Evolutionary conservation across 2,329 filamentous ascomycete species (phyloP), one percentile per base, ranked within the genome.

Genomic region (Fusarium sp.): DNA sequence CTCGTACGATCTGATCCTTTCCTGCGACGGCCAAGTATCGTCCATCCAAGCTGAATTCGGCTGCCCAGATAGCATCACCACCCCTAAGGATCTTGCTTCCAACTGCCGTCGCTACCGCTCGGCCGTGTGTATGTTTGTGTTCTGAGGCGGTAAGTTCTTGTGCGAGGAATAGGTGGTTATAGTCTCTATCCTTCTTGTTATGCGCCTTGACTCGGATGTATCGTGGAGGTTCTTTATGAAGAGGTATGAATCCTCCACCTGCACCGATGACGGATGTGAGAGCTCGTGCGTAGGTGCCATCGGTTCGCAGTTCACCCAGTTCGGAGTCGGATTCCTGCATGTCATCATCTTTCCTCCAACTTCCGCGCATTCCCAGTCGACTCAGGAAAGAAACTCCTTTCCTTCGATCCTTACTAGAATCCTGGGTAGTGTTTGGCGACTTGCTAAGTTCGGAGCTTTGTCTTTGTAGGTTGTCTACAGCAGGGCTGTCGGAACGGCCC

Each of bases 321-420:
- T 95, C 94, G 3, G 93, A 94, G 77, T 89, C 91, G 82, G 92
- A 90, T 74, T 91, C 89, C 57, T 86, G 86, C 60, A 83, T 80
- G 46, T 86, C 86, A 64, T 88, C 85, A 69, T 90, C 89, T 80
- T 93, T 94, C 82, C 93, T 97, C 85, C 94, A 95, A 68, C 87
- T 88, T 70, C 89, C 88, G 40, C 91, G 90, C 81, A 98, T 91
- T 77, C 87, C 88, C 61, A 92, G 88, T 61, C 95, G 93, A 81
- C 94, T 97, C 33, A 99, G 89, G 80, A 99, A 97, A 19, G 95
- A 97, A 23, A 93, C 90, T 33, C 93, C 92, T 85, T 97, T 98
- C 82, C 89, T 93, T 83, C 92, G 93, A 69, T 93, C 91, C 80
- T 86, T 92, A 57, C 75, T 77, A 35, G 79, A 78, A 77, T 90